Conservation (phyloP, 148 eudicot species). For the Diospyros lotus region DNA sequence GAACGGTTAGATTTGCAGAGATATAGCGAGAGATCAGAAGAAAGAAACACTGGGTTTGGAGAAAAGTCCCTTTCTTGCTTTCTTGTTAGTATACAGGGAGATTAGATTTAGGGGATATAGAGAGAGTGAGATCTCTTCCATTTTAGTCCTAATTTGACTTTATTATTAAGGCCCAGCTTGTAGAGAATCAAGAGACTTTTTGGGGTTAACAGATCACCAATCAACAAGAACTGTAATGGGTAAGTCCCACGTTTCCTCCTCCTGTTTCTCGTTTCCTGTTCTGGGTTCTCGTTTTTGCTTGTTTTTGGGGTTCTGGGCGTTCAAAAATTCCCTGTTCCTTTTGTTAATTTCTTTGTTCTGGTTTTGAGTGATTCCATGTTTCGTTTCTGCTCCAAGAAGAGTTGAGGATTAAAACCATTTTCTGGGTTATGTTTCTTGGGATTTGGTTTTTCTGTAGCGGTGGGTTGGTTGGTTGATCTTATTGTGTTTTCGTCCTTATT, state of each 20-base stretch:
- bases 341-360: neutral
- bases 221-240: constrained; percentile 21
- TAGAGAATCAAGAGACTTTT: constrained; percentile 11
- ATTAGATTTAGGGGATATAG: neutral
- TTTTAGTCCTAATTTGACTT: neutral
- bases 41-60: no score
- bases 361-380: neutral
- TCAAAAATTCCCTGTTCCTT: neutral
- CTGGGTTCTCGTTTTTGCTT: neutral
- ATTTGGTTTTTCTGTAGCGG: neutral
- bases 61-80: no score
- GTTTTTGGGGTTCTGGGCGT: constrained; percentile 10
- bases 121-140: constrained; percentile 7
- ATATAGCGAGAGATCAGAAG: no score
- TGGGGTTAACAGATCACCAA: constrained; percentile 7
- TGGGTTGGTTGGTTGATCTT: neutral
- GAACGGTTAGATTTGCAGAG: no score
- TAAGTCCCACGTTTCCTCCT: constrained; percentile 3
- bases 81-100: no score
- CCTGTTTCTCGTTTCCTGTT: neutral
- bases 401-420: neutral
- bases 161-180: neutral
- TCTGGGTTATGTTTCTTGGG: neutral
- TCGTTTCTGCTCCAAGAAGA: neutral
- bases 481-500: neutral